Evolutionary conservation across 2,329 filamentous ascomycete species (phyloP), one percentile per base, ranked within the genome.

Genomic region (Seiridium unicorne): DNA sequence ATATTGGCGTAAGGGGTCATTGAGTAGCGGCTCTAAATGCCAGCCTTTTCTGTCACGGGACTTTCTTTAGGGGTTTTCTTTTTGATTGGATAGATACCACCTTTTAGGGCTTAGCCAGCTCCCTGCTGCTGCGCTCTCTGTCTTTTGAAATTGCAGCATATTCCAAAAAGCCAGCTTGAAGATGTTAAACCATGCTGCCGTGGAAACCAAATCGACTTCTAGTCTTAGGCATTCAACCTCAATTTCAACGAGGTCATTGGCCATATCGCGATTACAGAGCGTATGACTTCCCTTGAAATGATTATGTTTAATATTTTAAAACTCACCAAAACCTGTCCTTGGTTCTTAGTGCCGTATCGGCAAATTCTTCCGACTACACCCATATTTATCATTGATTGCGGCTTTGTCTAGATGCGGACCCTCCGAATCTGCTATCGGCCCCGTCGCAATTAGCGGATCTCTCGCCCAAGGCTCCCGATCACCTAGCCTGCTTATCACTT

Each of bases 1-100:
- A 36, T 18, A 57, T 47, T 44, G 54, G 54, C 54, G 54, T 38
- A 26, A 44, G n/a, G 51, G 51, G 36, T 53, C 34, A 40, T 49
- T 26, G 31, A 10, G n/a, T 36, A 36, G 9, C 32, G 36, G 32
- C 40, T 36, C 32, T 26, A 13, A 18, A 54, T 38, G 35, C 13
- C 51, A 53, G 36, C 18, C 51, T 36, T 32, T 34, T 51, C n/a
- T 40, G 34, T 54, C 40, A 31, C 10, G 51, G 51, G n/a, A 54
- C 34, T 13, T 36, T 54, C 51, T 38, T 38, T 54, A 26, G 36
- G 8, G 53, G 53, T 26, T 48, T 46, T 47, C 40, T 40, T 42
- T 44, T 40, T 42, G n/a, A 34, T 18, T 42, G 51, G 36, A 42
- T 55, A 55, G 51, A 55, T 55, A 55, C 51, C 51, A 55, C 36